Evolutionary conservation across 495 filamentous ascomycete species (phyloP).

Genomic region (Annulohypoxylon bovei): DNA sequence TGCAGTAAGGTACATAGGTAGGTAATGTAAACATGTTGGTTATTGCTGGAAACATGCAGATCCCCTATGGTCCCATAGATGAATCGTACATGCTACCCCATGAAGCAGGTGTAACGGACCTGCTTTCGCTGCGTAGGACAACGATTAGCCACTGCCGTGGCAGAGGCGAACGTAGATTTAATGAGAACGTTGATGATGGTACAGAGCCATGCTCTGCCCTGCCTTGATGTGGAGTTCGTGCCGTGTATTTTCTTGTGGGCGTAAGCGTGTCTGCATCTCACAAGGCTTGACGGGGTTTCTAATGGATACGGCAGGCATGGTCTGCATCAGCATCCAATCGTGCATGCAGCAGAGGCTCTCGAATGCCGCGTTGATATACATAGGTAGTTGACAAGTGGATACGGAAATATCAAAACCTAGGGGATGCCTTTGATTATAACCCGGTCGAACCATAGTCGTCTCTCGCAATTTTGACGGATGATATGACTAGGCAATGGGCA

Average conservation of each 20-base stretch:
- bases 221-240: slow-evolving; percentile 21
- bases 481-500: slow-evolving; percentile 28
- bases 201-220: slow-evolving; percentile 14
- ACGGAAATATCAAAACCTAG: slow-evolving; percentile 15
- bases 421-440: slow-evolving; percentile 10
- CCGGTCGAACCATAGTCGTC: slow-evolving; percentile 1
- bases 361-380: slow-evolving; percentile 16
- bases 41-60: slow-evolving; percentile 17
- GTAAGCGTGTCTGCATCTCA: slow-evolving; percentile 32
- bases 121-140: slow-evolving; percentile 38
- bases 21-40: slow-evolving; percentile 6
- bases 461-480: slow-evolving; percentile 24
- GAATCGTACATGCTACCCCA: slow-evolving; percentile 38
- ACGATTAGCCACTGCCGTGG: slow-evolving; percentile 36
- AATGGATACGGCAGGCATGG: slow-evolving; percentile 20
- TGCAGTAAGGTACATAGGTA: slow-evolving; percentile 13
- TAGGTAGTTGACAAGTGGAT: slow-evolving; percentile 7
- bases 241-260: slow-evolving; percentile 17
- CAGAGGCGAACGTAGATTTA: slow-evolving; percentile 12
- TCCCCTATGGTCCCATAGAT: slow-evolving; percentile 16
- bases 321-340: slow-evolving; percentile 38
- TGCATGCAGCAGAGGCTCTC: slow-evolving; percentile 39
- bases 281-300: slow-evolving; percentile 24
- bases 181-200: slow-evolving; percentile 21
- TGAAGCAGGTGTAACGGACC: slow-evolving; percentile 40